A percentile compares a stretch with the other conserved stretches of the same genome.
Conservation (phyloP, 1,139 yeast genomes). For the Kurtzmaniella natalensis region DNA sequence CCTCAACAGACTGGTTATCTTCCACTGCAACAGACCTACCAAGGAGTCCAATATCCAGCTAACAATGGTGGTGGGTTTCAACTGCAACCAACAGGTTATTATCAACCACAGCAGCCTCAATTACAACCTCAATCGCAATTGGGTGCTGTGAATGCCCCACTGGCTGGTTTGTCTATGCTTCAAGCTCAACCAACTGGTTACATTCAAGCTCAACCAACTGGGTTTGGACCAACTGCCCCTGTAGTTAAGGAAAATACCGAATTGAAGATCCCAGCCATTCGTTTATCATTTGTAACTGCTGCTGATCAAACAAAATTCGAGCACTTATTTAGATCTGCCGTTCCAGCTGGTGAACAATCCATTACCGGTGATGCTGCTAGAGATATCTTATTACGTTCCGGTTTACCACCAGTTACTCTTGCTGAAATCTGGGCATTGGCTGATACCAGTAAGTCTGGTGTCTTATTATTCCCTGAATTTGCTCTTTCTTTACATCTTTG, state of each 20-base stretch:
- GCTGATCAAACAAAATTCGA: conserved; percentile 85
- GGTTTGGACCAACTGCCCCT: conserved; percentile 24
- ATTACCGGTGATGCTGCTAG: conserved; percentile 77
- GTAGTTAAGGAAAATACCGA: conserved; percentile 31
- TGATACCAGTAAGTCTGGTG: conserved; percentile 84
- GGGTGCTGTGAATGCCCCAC: conserved; percentile 9
- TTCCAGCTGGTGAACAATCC: conserved; percentile 73
- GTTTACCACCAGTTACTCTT: conserved; percentile 67
- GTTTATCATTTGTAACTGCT: conserved; percentile 80
- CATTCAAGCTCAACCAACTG: conserved; percentile 36
- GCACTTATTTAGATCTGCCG: conserved; percentile 71
- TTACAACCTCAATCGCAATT: conserved; percentile 16
- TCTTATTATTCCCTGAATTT: conserved; percentile 87
- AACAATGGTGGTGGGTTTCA: conserved; percentile 11
- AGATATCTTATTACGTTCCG: conserved; percentile 75
- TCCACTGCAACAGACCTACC: conserved; percentile 14
- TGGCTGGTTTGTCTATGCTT: conserved; percentile 10
- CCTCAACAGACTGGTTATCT: conserved; percentile 10
- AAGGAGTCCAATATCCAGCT: conserved; percentile 13
- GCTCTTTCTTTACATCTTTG: conserved; percentile 90
- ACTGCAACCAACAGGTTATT: conserved; percentile 20
- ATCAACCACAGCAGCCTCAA: conserved; percentile 22
- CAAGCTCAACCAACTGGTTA: conserved; percentile 31
- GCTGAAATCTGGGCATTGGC: conserved; percentile 90
- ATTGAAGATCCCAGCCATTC: conserved; percentile 56